These are phyloP conservation scores for Leccinellum luteum DNA, from an alignment of 768 basidiomycete species.

Conservation along the genomic window DNA sequence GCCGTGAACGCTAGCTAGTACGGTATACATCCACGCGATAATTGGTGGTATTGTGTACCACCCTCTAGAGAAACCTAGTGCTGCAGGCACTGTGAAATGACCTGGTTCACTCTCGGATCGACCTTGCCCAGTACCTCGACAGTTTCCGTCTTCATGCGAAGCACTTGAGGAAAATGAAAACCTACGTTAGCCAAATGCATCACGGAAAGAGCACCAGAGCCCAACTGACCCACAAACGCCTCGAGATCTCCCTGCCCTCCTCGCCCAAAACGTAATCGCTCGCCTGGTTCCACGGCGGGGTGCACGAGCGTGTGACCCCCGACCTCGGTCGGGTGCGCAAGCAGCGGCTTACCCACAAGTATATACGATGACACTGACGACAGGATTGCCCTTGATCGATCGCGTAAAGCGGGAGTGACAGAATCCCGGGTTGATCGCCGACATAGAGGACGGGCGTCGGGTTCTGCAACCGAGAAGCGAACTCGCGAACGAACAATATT, in stretches of 20 bases:
- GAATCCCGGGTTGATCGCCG: conserved; percentile 35
- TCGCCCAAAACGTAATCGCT: conserved; percentile 32
- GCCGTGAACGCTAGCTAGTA: background rate
- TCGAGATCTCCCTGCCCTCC: conserved; percentile 30
- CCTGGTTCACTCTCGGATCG: conserved; percentile 27
- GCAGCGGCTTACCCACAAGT: conserved; percentile 13
- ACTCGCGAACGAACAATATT: conserved; percentile 37
- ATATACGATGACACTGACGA: background rate
- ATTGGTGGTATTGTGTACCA: background rate
- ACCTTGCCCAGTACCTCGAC: conserved; percentile 24
- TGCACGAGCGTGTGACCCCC: conserved; percentile 38
- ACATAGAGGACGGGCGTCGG: conserved; percentile 29
- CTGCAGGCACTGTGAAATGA: conserved; percentile 19
- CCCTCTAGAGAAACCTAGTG: background rate
- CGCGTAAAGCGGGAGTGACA: conserved; percentile 33
- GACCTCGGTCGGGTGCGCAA: conserved; percentile 33
- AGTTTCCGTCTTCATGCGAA: conserved; percentile 26
- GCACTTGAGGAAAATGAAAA: background rate
- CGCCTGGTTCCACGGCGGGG: conserved; percentile 28
- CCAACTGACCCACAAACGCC: conserved; percentile 34
- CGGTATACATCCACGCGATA: background rate
- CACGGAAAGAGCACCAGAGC: background rate
- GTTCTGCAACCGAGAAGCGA: conserved; percentile 31
- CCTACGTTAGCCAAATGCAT: conserved; percentile 1
- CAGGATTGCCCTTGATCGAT: conserved; percentile 9